A percentile compares a stretch with the other conserved stretches of the same genome.
phyloP scores from a whole-genome alignment of 768 basidiomycete genomes.

The Termitomyces sp. region DNA sequence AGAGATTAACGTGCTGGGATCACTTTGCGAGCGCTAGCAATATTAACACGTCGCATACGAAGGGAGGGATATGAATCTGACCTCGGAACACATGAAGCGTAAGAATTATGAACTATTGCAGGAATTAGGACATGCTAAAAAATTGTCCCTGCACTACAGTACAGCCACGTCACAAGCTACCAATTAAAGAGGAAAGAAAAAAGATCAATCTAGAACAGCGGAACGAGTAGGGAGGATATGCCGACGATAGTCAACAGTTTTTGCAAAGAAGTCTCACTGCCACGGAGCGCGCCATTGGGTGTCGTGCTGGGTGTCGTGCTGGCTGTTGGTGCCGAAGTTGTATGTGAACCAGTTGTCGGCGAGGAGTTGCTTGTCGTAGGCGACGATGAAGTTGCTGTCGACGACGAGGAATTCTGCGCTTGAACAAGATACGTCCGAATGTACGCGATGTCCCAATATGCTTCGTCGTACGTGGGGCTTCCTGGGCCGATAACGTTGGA shows the following conservation, averaged over 20 bases:
- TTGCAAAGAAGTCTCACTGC: neutral
- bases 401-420: neutral
- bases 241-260: neutral
- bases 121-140: neutral
- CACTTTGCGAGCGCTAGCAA: too few species aligned
- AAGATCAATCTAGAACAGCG: neutral
- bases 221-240: neutral
- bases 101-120: neutral
- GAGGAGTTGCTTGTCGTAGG: neutral
- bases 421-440: conserved; percentile 48
- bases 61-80: neutral
- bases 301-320: neutral
- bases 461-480: conserved; percentile 38
- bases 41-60: too few species aligned
- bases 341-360: neutral
- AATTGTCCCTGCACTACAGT: neutral
- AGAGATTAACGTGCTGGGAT: neutral
- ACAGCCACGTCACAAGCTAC: neutral
- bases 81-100: neutral
- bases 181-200: neutral
- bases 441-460: conserved; percentile 56
- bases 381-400: neutral
- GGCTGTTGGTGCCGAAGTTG: neutral
- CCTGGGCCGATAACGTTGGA: conserved; percentile 42
- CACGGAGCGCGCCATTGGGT: neutral